Evolutionary conservation across 73 alveolate species (phyloP), one percentile per base, ranked within the genome.

Genomic region (Paramecium octaurelia): DNA sequence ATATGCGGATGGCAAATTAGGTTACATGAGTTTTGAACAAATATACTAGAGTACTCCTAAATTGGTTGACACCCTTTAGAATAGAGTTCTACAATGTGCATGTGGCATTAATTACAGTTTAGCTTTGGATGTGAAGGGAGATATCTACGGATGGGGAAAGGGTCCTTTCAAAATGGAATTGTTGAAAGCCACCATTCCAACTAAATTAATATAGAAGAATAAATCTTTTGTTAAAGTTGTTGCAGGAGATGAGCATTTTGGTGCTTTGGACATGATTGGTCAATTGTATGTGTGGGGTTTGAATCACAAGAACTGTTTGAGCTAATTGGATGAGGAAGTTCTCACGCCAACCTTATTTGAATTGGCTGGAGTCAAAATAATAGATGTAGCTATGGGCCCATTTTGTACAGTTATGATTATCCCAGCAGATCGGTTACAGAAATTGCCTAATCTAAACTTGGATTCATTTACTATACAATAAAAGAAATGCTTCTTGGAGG

Each of bases 41-140:
- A 2, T 50, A 23, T 1, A 64, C 16, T 34, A 64, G 11, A 27
- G 6, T 21, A 8, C 27, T 18, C 84, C 84, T 64, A 64, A 64
- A 64, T 2, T 23, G 14, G 31, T 64, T 27, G 84, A 64, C 3
- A 31, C 84, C 6, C 29, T 64, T 12, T 8, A 27, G 14, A 31
- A 27, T 20, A 80, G 75, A 46, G 18, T 80, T 8, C 23, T 80
- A 3, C 46, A 80, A 80, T 80, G 91, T 80, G 91, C 48, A 21
- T 80, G 91, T 24, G 91, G 76, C 0, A 4, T 31, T 1, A 46
- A 40, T 2, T 80, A 80, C n/a, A 80, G 91, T 48, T 9, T 80
- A 18, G 91, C 91, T n/a, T 80, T 80, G 76, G 91, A 80, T 80
- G 91, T 80, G 1, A 42, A 42, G n/a, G 91, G 91, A 6, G 91